Conservation (phyloP, 2,329 filamentous ascomycete genomes). For the Dactylellina leptospora region DNA sequence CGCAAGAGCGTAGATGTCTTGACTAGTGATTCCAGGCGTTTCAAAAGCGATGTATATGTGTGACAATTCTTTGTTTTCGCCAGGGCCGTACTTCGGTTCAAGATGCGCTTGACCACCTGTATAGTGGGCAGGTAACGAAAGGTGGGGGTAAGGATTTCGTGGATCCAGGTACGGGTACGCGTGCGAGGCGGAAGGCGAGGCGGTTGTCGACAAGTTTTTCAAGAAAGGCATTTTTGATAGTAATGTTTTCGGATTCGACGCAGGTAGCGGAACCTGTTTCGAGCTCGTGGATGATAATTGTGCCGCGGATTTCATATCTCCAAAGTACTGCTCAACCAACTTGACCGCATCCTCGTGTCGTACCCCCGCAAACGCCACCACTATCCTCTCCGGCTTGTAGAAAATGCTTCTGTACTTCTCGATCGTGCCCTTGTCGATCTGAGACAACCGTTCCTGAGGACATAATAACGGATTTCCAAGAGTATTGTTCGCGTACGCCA, state of each 20-base stretch:
- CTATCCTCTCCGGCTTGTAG: conserved; percentile 88
- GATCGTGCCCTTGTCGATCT: conserved; percentile 78
- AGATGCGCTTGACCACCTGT: conserved; percentile 79
- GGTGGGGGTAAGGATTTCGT: conserved; percentile 53
- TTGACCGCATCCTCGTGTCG: conserved; percentile 80
- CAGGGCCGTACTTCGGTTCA: conserved; percentile 23
- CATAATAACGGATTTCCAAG: conserved; percentile 92
- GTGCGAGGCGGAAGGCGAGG: conserved; percentile 69
- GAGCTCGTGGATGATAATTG: conserved; percentile 64
- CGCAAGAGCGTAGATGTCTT: conserved; percentile 95
- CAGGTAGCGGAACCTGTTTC: conserved; percentile 59
- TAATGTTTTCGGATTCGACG: conserved; percentile 68
- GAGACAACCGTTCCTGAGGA: conserved; percentile 78
- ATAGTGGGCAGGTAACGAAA: conserved; percentile 72
- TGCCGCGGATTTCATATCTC: conserved; percentile 76
- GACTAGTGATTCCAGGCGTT: conserved; percentile 85
- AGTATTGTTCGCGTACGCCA: conserved; percentile 95
- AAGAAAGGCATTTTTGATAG: conserved; percentile 87
- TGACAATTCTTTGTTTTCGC: conserved; percentile 67
- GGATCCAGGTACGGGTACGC: conserved; percentile 58
- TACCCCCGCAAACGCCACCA: conserved; percentile 93
- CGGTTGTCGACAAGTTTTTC: conserved; percentile 84
- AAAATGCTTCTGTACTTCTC: conserved; percentile 82
- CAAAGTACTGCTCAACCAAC: conserved; percentile 85
- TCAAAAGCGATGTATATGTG: conserved; percentile 97